These are phyloP conservation scores for Fusarium transvaalense DNA, from an alignment of 2,329 filamentous ascomycete genomes.

Conservation along the genomic window DNA sequence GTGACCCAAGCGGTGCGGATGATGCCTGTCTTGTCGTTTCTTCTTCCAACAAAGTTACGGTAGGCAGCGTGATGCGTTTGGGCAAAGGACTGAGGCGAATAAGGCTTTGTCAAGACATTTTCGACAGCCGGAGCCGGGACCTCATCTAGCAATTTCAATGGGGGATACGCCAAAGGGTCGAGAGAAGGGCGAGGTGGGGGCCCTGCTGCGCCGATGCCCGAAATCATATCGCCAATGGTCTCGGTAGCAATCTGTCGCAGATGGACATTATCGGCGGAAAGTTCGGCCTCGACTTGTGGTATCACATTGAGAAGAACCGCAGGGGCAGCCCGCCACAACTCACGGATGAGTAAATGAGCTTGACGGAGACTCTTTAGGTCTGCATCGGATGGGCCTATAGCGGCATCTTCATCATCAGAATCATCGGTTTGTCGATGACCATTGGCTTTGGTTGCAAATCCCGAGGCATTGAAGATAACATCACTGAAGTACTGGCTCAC, in stretches of 20 bases:
- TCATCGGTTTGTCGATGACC: slow-evolving; percentile 71
- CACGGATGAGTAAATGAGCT: slow-evolving; percentile 88
- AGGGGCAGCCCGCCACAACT: slow-evolving; percentile 93
- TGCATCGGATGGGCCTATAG: slow-evolving; percentile 77
- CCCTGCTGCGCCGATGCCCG: slow-evolving; percentile 91
- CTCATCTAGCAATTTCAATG: slow-evolving; percentile 73
- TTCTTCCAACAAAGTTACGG: slow-evolving; percentile 84
- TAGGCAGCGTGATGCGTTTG: slow-evolving; percentile 84
- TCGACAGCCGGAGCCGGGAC: slow-evolving; percentile 57
- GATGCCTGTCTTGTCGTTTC: slow-evolving; percentile 84
- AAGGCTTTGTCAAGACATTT: slow-evolving; percentile 81
- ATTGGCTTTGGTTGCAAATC: slow-evolving; percentile 66
- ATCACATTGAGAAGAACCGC: slow-evolving; percentile 92
- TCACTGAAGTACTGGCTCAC: slow-evolving; percentile 98
- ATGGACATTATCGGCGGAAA: slow-evolving; percentile 89
- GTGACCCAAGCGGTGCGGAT: slow-evolving; percentile 91
- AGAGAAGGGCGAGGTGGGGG: slow-evolving; percentile 78
- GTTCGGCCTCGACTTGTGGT: slow-evolving; percentile 90
- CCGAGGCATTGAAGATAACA: slow-evolving; percentile 90
- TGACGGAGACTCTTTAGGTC: slow-evolving; percentile 90
- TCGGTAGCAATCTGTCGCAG: slow-evolving; percentile 90
- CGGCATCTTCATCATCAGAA: slow-evolving; percentile 71
- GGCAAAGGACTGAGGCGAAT: slow-evolving; percentile 89
- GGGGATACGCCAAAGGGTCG: slow-evolving; percentile 89
- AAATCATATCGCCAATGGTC: slow-evolving; percentile 93